These are phyloP conservation scores for Stagonosporopsis tanaceti DNA, from an alignment of 2,329 filamentous ascomycete species.

Conservation along the genomic window DNA sequence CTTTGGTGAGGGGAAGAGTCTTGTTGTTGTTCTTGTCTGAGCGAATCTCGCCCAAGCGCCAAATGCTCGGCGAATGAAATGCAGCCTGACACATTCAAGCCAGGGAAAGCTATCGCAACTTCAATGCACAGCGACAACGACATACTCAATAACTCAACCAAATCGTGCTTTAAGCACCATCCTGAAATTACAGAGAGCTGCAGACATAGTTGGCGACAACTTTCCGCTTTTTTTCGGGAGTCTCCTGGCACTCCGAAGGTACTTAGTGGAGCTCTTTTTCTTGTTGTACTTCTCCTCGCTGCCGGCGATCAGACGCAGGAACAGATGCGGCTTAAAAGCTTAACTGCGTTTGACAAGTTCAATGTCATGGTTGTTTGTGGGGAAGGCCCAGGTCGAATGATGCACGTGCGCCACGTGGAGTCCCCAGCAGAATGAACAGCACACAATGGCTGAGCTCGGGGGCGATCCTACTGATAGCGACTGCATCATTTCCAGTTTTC, in stretches of 20 bases:
- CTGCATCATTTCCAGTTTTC: not conserved
- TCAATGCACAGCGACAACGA: constrained; percentile 29
- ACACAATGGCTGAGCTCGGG: constrained; percentile 7
- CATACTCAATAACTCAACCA: constrained; percentile 20
- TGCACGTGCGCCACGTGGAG: constrained; percentile 37
- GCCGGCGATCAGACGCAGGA: constrained; percentile 46
- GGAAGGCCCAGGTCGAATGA: constrained; percentile 25
- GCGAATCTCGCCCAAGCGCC: constrained; percentile 27
- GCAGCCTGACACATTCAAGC: constrained; percentile 24
- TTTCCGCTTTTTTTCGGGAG: constrained; percentile 40
- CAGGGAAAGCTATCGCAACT: constrained; percentile 29
- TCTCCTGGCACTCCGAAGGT: constrained; percentile 26
- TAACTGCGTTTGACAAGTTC: constrained; percentile 30
- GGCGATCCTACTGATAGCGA: not conserved
- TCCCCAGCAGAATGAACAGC: constrained; percentile 14
- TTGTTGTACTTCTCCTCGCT: constrained; percentile 31
- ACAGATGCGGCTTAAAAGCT: constrained; percentile 49
- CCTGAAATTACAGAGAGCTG: constrained; percentile 11
- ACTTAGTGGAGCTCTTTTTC: constrained; percentile 25
- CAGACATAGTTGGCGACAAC: not conserved
- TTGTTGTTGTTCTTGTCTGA: constrained; percentile 30
- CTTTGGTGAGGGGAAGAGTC: constrained; percentile 23
- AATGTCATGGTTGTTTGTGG: constrained; percentile 20
- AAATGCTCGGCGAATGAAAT: constrained; percentile 26
- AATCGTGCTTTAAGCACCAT: not conserved